Percentiles rank a stretch among this genome's conserved stretches.
Conservation (phyloP, 352 stramenopile genomes). For the Phytopythium montanum region DNA sequence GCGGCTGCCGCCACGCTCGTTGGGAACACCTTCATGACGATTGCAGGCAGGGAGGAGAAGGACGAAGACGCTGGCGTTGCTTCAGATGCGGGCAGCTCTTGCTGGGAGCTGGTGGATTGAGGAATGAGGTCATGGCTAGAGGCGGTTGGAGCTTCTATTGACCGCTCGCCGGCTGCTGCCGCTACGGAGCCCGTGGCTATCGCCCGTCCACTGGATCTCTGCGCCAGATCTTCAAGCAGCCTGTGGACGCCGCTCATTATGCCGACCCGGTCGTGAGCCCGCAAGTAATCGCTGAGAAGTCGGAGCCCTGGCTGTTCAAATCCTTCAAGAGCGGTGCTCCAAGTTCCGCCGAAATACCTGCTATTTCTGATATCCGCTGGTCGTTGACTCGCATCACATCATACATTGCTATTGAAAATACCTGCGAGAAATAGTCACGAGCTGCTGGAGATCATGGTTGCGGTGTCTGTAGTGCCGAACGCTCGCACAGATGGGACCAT, state of each 20-base stretch:
- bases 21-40: slow-evolving; percentile 8
- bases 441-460: not conserved
- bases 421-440: not conserved
- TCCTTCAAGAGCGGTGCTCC: slow-evolving; percentile 1
- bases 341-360: slow-evolving; percentile 1
- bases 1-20: slow-evolving; percentile 5
- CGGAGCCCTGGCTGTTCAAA: slow-evolving; percentile 3
- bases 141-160: not conserved
- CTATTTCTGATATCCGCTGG: not conserved
- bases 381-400: slow-evolving; percentile 1
- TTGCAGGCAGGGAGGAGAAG: not conserved
- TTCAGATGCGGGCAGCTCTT: not conserved
- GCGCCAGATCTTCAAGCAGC: slow-evolving; percentile 6
- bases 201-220: not conserved
- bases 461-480: not conserved
- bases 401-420: not conserved
- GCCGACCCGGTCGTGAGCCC: not conserved
- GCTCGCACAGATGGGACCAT: slow-evolving; percentile 2
- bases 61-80: not conserved
- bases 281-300: slow-evolving; percentile 2
- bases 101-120: not conserved
- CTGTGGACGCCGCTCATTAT: not conserved
- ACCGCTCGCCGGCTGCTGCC: not conserved
- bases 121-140: not conserved
- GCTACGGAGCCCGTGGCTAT: not conserved